Base-by-base conservation (phyloP, 192 early-diverging fungal genomes). In the Podila clonocystis region DNA sequence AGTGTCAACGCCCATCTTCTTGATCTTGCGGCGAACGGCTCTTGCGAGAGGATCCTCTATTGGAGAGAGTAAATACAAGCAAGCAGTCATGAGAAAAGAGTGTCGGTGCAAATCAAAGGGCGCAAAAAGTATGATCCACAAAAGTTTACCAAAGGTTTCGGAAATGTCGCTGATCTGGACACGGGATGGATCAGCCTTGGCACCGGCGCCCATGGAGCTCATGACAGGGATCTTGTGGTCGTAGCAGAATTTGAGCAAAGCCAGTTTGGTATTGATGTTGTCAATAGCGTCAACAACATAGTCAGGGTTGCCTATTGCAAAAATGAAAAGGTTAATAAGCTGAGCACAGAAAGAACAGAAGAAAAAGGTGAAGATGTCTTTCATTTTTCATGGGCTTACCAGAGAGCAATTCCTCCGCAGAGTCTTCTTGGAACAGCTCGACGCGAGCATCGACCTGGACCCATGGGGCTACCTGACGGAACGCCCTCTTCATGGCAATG, bases 181-280 rank as follows among this genome's bases (percentile, higher is more conserved):
- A 17, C 94, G 90, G 31, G 96, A 96, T n/a, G 97, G 94, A 82
- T 99, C 96, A 2, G 95, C 89, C 80, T 99, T 99, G 50, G 95
- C 96, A n/a, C 98, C 97, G 5, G 97, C 94, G 2, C 97, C 98
- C 96, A 98, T 99, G 20, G 97, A 95, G 57, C 94, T 94, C 33
- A 99, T 95, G 26, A 99, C 93, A 30, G 80, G 85, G 19, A 98
- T 73, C 3, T 89, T 85, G 70, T 93, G 71, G 29, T 93, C 86
- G 31, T 90, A 85, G 83, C 98, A 99, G 79, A 94, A 97, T 28
- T 90, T 87, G 58, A 99, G 89, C 65, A 99, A 83, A 22, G 93
- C 94, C 65, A 96, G 60, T 80, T 99, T 99, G 15, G 97, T 99
- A 52, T 95, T 89, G 73, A 99, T 93, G 74, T 99, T 97, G 82